These are phyloP conservation scores for Aspergillus ruber DNA, from an alignment of 2,329 filamentous ascomycete genomes.

Conservation along the genomic window DNA sequence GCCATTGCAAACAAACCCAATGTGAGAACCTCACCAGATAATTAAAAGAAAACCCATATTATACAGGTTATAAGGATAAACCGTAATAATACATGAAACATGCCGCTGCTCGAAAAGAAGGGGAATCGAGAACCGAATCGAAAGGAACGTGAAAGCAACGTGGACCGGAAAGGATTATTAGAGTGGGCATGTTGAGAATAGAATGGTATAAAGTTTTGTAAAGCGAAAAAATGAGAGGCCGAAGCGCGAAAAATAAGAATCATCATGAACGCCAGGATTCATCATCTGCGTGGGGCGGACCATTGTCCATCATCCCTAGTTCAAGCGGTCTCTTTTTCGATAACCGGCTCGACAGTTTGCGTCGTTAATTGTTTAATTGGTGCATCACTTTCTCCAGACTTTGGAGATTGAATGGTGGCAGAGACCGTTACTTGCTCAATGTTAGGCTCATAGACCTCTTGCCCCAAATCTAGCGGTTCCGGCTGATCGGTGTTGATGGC, in stretches of 20 bases:
- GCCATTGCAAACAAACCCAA: background rate
- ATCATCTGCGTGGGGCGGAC: background rate
- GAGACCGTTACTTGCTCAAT: constrained; percentile 1
- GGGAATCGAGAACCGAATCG: background rate
- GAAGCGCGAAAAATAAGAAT: background rate
- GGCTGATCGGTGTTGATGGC: background rate
- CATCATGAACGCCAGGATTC: background rate
- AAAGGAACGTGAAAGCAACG: background rate
- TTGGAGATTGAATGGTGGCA: background rate
- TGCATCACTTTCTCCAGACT: constrained; percentile 2
- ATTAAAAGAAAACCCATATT: background rate
- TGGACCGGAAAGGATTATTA: constrained; percentile 3
- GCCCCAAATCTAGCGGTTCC: background rate
- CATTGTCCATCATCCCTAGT: background rate
- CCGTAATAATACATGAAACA: constrained; percentile 14
- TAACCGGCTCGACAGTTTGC: constrained; percentile 1
- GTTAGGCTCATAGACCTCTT: constrained; percentile 4
- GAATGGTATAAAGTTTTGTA: background rate
- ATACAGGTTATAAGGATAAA: background rate
- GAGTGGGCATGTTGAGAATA: constrained; percentile 3
- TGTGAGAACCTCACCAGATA: background rate
- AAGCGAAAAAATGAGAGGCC: background rate
- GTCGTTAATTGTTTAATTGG: background rate
- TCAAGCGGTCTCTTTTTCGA: constrained; percentile 1
- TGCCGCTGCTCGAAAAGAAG: background rate